Evolutionary conservation across 176 grass and related monocot genomes (phyloP).

Genomic region (Saccharum officinarum): DNA sequence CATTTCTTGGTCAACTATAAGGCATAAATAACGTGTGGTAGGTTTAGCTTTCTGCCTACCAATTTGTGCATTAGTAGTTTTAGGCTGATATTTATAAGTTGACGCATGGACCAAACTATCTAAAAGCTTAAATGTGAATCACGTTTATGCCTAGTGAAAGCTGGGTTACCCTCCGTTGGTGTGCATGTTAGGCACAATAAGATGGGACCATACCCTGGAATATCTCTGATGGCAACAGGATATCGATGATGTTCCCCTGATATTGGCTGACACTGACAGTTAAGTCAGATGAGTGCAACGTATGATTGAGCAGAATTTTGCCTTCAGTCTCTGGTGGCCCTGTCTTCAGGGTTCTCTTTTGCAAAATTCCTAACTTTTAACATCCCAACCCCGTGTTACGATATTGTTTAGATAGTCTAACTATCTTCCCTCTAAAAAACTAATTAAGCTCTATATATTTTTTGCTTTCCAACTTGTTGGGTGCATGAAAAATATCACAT

Average conservation of each 20-base stretch:
- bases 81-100: slow-evolving; percentile 12
- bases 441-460: not conserved
- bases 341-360: too few relatives aligned
- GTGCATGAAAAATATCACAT: not conserved
- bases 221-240: slow-evolving; percentile 20
- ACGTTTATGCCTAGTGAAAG: not conserved
- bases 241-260: slow-evolving; percentile 12
- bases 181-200: slow-evolving; percentile 5
- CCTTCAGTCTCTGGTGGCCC: not conserved
- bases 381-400: not conserved
- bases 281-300: slow-evolving; percentile 16
- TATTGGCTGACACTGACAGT: not conserved
- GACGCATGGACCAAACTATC: slow-evolving; percentile 5
- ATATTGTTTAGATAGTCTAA: not conserved
- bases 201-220: slow-evolving; percentile 10
- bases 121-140: slow-evolving; percentile 24
- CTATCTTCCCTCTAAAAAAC: not conserved
- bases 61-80: slow-evolving; percentile 12
- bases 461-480: not conserved
- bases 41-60: slow-evolving; percentile 42
- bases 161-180: not conserved
- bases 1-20: slow-evolving; percentile 29
- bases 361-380: not conserved
- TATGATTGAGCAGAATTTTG: not conserved
- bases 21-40: slow-evolving; percentile 18